phyloP scores from a whole-genome alignment of 2,329 filamentous ascomycete genomes.

The Plectosphaerella sp. region DNA sequence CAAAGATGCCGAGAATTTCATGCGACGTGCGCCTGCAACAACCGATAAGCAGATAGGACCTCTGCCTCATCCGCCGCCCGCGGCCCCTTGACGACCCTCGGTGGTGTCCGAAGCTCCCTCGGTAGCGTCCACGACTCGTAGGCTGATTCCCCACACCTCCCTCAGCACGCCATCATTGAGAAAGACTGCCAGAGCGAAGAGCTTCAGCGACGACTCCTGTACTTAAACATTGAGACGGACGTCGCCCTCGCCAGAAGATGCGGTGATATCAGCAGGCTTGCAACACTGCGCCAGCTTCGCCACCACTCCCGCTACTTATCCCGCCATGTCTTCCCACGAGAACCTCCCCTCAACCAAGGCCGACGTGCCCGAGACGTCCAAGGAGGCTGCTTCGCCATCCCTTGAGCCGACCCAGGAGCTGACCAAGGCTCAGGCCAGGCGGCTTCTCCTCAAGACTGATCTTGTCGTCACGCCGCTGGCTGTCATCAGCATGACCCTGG shows the following conservation, averaged over 20 bases:
- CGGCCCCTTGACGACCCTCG: background rate
- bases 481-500: constrained; percentile 13
- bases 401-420: background rate
- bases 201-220: background rate
- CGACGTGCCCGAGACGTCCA: background rate
- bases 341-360: background rate
- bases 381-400: background rate
- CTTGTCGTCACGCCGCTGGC: constrained; percentile 11
- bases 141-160: background rate
- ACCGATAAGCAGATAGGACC: too few relatives aligned
- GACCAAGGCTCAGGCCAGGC: constrained; percentile 6
- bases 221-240: background rate
- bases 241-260: background rate
- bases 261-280: background rate
- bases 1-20: too few relatives aligned
- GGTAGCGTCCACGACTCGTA: background rate
- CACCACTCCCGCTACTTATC: too few relatives aligned
- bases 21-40: too few relatives aligned
- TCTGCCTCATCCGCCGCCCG: too few relatives aligned
- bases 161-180: background rate
- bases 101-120: background rate
- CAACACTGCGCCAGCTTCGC: background rate
- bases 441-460: constrained; percentile 13
- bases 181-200: background rate
- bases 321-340: background rate